These are phyloP conservation scores for Nannizziopsis barbatae DNA, from an alignment of 2,329 filamentous ascomycete genomes.

Conservation along the genomic window DNA sequence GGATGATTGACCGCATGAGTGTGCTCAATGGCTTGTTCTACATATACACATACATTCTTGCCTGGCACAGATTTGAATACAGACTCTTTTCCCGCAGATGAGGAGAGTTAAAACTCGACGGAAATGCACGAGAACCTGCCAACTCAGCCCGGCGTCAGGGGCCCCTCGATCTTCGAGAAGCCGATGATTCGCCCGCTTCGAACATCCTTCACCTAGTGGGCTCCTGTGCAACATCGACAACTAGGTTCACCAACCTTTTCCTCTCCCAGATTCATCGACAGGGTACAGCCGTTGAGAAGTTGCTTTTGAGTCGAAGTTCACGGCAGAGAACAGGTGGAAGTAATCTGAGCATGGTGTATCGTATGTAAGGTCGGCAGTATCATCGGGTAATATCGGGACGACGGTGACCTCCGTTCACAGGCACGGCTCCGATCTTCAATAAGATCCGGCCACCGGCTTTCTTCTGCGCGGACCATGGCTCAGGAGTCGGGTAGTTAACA, in stretches of 20 bases:
- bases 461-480: too few species aligned
- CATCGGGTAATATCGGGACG: slow-evolving; percentile 5
- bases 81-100: background rate
- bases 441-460: too few species aligned
- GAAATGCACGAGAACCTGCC: slow-evolving; percentile 1
- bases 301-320: too few species aligned
- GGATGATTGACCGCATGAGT: too few species aligned
- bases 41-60: background rate
- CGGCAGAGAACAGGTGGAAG: too few species aligned
- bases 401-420: background rate
- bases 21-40: too few species aligned
- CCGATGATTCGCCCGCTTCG: background rate
- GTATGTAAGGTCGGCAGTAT: background rate
- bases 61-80: slow-evolving; percentile 4
- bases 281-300: too few species aligned
- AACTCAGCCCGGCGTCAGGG: slow-evolving; percentile 1
- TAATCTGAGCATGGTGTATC: too few species aligned
- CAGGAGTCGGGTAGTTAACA: too few species aligned
- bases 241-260: background rate
- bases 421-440: too few species aligned
- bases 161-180: background rate
- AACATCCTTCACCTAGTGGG: background rate
- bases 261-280: background rate
- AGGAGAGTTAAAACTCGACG: background rate
- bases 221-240: background rate